These are phyloP conservation scores for Dactylellina cionopaga DNA, from an alignment of 2,329 filamentous ascomycete genomes.

Conservation along the genomic window DNA sequence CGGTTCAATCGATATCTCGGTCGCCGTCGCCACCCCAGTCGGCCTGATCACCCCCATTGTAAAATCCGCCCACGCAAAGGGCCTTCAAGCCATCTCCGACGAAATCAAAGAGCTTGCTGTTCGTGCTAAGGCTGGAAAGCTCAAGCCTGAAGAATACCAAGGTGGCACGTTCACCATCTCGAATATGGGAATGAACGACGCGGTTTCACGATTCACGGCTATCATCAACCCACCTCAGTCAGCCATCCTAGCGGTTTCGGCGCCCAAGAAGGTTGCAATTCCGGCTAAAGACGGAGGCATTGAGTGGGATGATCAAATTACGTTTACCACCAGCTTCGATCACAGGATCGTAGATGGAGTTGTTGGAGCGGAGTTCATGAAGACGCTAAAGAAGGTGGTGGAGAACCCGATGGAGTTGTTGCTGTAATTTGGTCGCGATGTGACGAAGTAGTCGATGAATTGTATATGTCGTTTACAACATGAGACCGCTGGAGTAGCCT, in stretches of 20 bases:
- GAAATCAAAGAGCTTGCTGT: conserved; percentile 97
- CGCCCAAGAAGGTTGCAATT: conserved; percentile 92
- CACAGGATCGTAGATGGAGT: conserved; percentile 95
- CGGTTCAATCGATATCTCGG: conserved; percentile 91
- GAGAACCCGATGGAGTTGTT: conserved; percentile 97
- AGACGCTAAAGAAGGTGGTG: conserved; percentile 94
- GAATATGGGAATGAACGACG: conserved; percentile 99
- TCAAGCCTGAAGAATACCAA: conserved; percentile 99
- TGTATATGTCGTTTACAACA: too few species aligned
- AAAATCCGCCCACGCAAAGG: conserved; percentile 84
- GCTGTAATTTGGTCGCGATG: conserved; percentile 69
- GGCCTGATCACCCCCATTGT: conserved; percentile 98
- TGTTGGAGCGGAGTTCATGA: conserved; percentile 95
- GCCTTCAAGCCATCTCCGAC: conserved; percentile 85
- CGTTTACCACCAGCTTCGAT: conserved; percentile 94
- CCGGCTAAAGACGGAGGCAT: conserved; percentile 84
- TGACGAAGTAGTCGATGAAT: background rate
- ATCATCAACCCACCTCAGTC: conserved; percentile 99
- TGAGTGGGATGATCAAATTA: conserved; percentile 97
- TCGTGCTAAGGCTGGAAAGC: conserved; percentile 94
- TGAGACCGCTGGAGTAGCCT: too few species aligned
- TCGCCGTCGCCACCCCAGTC: conserved; percentile 90
- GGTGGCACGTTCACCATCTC: conserved; percentile 98
- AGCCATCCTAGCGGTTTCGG: conserved; percentile 92
- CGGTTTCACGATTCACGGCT: conserved; percentile 95